Base-by-base conservation (phyloP, 345 rosid genomes). In the Sapria himalayana region DNA sequence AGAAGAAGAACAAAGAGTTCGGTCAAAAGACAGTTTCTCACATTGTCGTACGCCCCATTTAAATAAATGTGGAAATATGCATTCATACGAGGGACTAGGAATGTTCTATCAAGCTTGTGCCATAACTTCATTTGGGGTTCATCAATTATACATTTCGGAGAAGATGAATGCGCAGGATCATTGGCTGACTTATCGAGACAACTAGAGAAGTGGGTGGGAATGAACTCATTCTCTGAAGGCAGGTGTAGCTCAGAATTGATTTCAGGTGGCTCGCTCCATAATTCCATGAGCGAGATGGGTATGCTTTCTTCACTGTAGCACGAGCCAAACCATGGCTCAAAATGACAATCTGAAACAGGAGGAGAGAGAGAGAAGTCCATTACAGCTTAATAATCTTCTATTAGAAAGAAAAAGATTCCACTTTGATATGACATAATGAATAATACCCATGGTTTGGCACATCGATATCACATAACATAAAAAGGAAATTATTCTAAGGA, bases 241-340 rank as follows among this genome's bases (percentile, higher is more conserved):
- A 79, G 71, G 61, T 76, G 94, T 51, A 89, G 59, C 20, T 70
- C 60, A 19, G 24, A 63, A 57, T 76, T 81, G 60, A 76, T 61
- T 55, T 72, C 78, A 12, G 66, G 67, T 50, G 98, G 91, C 57
- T 72, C 73, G 59, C 54, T 65, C 93, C 94, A 89, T 40, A 71
- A 43, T 54, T 66, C 73, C 63, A 79, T 74, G 58, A 76, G 45
- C 51, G 72, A 50, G 42, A 64, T 59, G 31, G 85, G 67, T 56
- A 89, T 56, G 51, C 65, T 65, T 67, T 89, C 94, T 63, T 63
- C 82, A 10, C 57, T 47, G 45, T 69, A 89, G 34, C 33, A 60
- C 40, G 98, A 76, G 22, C 81, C 94, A 22, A 72, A 89, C 98
- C 94, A 89, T 19, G 98, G 94, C 64, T 89, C 98, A 15, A 12